Conservation (phyloP, 192 early-diverging fungal genomes). For the Umbelopsis isabellina region DNA sequence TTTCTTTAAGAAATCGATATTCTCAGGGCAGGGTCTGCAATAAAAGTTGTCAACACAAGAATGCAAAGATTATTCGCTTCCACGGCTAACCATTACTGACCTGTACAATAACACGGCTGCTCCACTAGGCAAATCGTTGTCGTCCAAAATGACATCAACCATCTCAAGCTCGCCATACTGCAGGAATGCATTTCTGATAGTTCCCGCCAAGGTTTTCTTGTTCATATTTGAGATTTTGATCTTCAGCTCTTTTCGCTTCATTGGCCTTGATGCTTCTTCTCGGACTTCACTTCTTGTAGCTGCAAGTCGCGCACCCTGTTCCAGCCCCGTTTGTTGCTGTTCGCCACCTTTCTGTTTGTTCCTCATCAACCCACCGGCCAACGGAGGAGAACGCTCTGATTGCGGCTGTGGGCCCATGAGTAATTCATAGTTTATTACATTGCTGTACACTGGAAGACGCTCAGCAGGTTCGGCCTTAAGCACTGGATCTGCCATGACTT, state of each 20-base stretch:
- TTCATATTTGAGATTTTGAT: not conserved
- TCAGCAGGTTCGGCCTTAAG: no score
- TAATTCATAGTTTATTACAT: no score
- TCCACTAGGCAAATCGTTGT: conserved; percentile 15
- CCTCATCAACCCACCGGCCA: no score
- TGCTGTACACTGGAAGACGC: no score
- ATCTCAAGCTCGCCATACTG: conserved; percentile 10
- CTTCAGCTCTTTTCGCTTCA: not conserved
- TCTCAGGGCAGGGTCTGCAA: not conserved
- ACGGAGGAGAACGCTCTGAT: no score
- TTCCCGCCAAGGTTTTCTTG: conserved; percentile 12
- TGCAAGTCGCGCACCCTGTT: not conserved
- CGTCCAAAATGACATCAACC: conserved; percentile 5
- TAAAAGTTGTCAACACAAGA: not conserved
- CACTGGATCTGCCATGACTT: no score
- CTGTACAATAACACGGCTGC: conserved; percentile 21
- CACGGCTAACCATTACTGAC: conserved; percentile 17
- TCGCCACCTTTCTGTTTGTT: no score
- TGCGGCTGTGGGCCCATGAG: not conserved
- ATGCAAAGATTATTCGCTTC: not conserved
- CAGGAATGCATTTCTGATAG: conserved; percentile 5
- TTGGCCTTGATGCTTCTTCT: not conserved
- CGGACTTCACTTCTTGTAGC: not conserved
- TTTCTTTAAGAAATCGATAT: not conserved
- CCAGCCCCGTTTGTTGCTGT: no score